These are phyloP conservation scores for Debaryomycetaceae sp. DNA, from an alignment of 1,139 yeast species.

Conservation along the genomic window DNA sequence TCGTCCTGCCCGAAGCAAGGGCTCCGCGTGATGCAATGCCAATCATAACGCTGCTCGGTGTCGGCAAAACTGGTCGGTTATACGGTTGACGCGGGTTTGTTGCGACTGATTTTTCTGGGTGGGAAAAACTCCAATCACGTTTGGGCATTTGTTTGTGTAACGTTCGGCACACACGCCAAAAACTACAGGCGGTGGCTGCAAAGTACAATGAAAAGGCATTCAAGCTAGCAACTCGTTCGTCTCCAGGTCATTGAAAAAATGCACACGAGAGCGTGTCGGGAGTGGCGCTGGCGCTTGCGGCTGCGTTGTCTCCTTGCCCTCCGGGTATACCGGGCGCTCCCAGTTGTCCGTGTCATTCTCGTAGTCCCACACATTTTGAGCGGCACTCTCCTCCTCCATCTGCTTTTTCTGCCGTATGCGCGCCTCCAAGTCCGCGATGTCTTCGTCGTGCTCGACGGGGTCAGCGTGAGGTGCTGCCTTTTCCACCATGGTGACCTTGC, in stretches of 20 bases:
- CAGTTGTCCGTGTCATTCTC: conserved; percentile 49
- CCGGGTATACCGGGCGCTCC: conserved; percentile 44
- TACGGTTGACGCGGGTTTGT: no score
- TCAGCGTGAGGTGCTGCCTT: conserved; percentile 11
- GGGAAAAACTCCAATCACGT: background rate
- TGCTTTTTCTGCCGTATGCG: conserved; percentile 17
- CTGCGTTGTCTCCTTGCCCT: conserved; percentile 7
- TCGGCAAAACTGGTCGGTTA: no score
- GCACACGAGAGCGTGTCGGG: conserved; percentile 15
- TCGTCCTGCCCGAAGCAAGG: conserved; percentile 3
- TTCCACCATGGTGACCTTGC: conserved; percentile 66
- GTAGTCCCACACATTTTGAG: conserved; percentile 49
- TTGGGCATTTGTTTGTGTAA: no score
- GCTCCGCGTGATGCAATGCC: conserved; percentile 7
- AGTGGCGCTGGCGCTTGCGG: background rate
- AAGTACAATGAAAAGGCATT: no score
- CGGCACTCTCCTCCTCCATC: conserved; percentile 13
- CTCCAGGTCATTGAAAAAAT: conserved; percentile 17
- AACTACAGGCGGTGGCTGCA: no score
- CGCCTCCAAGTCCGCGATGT: conserved; percentile 26
- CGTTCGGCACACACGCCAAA: no score
- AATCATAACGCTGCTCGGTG: no score
- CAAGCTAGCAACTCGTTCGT: conserved; percentile 17
- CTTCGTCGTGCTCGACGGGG: conserved; percentile 16
- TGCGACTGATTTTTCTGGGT: conserved; percentile 1